Percentiles rank a stretch among this genome's conserved stretches.
Conservation (phyloP, 2,329 filamentous ascomycete genomes). For the Monilinia aucupariae region DNA sequence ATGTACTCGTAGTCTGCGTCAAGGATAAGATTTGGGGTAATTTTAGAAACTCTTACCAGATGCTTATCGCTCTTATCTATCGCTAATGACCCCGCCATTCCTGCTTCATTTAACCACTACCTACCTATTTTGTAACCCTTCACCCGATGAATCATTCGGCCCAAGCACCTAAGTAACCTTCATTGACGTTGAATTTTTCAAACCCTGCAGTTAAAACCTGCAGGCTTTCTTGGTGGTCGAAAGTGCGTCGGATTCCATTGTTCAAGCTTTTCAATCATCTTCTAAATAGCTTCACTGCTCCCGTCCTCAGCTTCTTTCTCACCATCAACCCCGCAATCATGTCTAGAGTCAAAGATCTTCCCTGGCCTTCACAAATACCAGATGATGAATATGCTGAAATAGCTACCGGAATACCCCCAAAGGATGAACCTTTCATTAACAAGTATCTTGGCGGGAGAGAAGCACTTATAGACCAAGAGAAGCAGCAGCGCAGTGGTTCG, state of each 20-base stretch:
- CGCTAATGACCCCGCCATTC: conserved; percentile 3
- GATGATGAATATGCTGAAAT: conserved; percentile 57
- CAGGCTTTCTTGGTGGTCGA: background rate
- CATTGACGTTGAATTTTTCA: background rate
- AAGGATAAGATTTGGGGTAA: background rate
- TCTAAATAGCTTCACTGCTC: background rate
- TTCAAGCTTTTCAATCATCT: background rate
- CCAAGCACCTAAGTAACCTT: background rate
- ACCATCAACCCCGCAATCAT: conserved; percentile 18
- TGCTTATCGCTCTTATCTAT: conserved; percentile 11
- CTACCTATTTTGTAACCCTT: conserved; percentile 9
- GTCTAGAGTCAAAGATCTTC: conserved; percentile 28
- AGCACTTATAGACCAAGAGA: conserved; percentile 73
- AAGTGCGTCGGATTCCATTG: background rate
- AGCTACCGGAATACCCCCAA: conserved; percentile 49
- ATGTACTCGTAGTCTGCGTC: too few relatives aligned
- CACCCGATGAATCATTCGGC: background rate
- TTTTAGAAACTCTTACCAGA: background rate
- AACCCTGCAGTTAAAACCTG: background rate
- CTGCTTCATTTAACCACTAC: background rate
- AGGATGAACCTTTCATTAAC: conserved; percentile 69
- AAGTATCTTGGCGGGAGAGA: conserved; percentile 74
- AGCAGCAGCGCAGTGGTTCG: conserved; percentile 73
- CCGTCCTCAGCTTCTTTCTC: background rate
- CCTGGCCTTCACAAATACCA: conserved; percentile 32